These are phyloP conservation scores for Termitomyces bulborhizus DNA, from an alignment of 768 basidiomycete genomes.

Conservation along the genomic window DNA sequence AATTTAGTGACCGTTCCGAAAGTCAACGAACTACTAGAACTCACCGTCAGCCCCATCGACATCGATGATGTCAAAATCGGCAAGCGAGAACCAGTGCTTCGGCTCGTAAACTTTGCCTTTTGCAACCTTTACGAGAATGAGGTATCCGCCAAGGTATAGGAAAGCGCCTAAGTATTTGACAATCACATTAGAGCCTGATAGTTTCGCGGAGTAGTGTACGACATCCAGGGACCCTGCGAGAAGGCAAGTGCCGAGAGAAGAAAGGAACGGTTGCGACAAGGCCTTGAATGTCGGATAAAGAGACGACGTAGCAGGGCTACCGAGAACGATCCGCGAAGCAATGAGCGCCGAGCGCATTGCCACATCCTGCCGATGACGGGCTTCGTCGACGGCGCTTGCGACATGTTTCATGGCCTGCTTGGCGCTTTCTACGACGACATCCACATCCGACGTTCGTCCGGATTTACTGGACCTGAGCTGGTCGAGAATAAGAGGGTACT, in stretches of 20 bases:
- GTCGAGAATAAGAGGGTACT: conserved; percentile 86
- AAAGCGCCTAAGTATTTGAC: conserved; percentile 90
- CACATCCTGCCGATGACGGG: conserved; percentile 60
- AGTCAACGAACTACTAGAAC: conserved; percentile 19
- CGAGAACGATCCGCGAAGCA: conserved; percentile 52
- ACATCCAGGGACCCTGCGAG: conserved; percentile 88
- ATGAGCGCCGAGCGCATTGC: conserved; percentile 63
- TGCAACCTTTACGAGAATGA: conserved; percentile 81
- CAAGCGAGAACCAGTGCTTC: conserved; percentile 80
- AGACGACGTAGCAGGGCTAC: conserved; percentile 21
- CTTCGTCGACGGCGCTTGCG: conserved; percentile 76
- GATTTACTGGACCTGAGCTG: conserved; percentile 45
- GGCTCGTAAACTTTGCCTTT: conserved; percentile 82
- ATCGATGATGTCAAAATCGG: conserved; percentile 65
- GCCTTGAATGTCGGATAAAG: conserved; percentile 26
- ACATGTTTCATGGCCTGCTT: conserved; percentile 70
- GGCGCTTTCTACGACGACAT: conserved; percentile 45
- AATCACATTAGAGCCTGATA: conserved; percentile 46
- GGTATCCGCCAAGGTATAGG: conserved; percentile 79
- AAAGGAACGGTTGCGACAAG: conserved; percentile 52
- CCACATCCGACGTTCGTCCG: conserved; percentile 21
- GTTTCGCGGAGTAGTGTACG: conserved; percentile 52
- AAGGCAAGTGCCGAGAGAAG: conserved; percentile 71
- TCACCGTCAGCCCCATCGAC: conserved; percentile 69
- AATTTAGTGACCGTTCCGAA: neutral